phyloP scores from a whole-genome alignment of 805 yeast species.

The Metschnikowia matae region DNA sequence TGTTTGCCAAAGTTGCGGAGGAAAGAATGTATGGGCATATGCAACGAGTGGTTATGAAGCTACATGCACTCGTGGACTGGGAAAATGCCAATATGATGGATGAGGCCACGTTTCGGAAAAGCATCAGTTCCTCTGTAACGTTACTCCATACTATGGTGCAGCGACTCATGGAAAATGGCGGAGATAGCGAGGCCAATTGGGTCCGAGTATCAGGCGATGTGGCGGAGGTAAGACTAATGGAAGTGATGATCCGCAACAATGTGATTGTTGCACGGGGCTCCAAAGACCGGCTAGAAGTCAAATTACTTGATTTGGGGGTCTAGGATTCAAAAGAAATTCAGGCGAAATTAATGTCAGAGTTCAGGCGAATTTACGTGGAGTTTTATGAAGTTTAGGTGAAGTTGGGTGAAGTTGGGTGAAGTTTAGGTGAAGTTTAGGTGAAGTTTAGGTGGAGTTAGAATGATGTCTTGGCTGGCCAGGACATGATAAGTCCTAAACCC shows the following conservation, averaged over 20 bases:
- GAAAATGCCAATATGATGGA: conserved; percentile 18
- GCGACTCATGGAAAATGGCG: conserved; percentile 3
- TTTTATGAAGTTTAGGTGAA: too few species aligned
- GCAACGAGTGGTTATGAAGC: conserved; percentile 18
- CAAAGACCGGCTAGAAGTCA: background rate
- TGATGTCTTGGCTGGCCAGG: too few species aligned
- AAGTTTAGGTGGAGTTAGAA: too few species aligned
- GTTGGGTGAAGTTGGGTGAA: too few species aligned
- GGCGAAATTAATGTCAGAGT: too few species aligned
- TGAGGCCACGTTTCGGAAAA: conserved; percentile 13
- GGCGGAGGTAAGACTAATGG: conserved; percentile 13
- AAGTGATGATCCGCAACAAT: conserved; percentile 16
- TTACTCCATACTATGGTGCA: conserved; percentile 11
- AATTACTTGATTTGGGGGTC: background rate
- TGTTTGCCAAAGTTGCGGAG: conserved; percentile 8
- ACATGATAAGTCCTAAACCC: too few species aligned
- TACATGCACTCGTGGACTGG: conserved; percentile 23
- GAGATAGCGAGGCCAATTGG: conserved; percentile 9
- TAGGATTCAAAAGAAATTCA: too few species aligned
- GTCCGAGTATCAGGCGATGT: conserved; percentile 6
- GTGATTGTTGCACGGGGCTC: conserved; percentile 2
- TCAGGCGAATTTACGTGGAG: too few species aligned
- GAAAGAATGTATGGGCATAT: conserved; percentile 14
- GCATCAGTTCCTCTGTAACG: conserved; percentile 11
- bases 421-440: too few species aligned